phyloP scores from a whole-genome alignment of 441 rosid species.

The Francoa sonchifolia region DNA sequence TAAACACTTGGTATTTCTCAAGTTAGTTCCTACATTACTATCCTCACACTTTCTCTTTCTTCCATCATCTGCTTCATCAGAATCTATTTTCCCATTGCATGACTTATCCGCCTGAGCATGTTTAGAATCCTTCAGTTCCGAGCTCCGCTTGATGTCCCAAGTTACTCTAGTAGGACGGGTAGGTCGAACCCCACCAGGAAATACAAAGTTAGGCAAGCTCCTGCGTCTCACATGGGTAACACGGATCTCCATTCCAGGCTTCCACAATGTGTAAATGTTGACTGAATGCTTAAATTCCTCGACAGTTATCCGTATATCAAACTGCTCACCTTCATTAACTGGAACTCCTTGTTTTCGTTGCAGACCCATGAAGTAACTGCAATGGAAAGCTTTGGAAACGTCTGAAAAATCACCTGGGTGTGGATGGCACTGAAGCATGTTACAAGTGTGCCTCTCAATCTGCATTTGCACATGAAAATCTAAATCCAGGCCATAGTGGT shows the following conservation, averaged over 20 bases:
- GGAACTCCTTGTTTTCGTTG: conserved; percentile 88
- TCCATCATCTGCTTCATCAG: conserved; percentile 43
- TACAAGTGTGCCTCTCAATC: conserved; percentile 79
- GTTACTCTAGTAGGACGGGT: conserved; percentile 51
- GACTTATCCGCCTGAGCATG: conserved; percentile 15
- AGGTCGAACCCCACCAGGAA: conserved; percentile 76
- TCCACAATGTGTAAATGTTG: conserved; percentile 42
- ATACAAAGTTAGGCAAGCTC: conserved; percentile 67
- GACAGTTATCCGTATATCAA: conserved; percentile 83
- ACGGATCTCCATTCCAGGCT: conserved; percentile 73
- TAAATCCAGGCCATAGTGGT: conserved; percentile 10
- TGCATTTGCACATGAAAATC: conserved; percentile 22
- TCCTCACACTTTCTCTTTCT: conserved; percentile 57
- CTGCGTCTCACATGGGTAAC: conserved; percentile 63
- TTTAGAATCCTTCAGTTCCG: conserved; percentile 27
- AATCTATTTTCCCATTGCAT: conserved; percentile 38
- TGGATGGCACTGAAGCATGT: conserved; percentile 92
- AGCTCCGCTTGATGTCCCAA: conserved; percentile 52
- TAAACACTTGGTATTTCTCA: conserved; percentile 17
- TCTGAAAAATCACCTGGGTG: conserved; percentile 80
- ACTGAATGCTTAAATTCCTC: conserved; percentile 74
- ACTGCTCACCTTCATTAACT: conserved; percentile 59
- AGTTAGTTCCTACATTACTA: conserved; percentile 23
- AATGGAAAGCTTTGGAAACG: conserved; percentile 51
- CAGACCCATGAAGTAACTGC: conserved; percentile 89